phyloP scores from a whole-genome alignment of 2,329 filamentous ascomycete genomes.

The Calonectria henricotiae region DNA sequence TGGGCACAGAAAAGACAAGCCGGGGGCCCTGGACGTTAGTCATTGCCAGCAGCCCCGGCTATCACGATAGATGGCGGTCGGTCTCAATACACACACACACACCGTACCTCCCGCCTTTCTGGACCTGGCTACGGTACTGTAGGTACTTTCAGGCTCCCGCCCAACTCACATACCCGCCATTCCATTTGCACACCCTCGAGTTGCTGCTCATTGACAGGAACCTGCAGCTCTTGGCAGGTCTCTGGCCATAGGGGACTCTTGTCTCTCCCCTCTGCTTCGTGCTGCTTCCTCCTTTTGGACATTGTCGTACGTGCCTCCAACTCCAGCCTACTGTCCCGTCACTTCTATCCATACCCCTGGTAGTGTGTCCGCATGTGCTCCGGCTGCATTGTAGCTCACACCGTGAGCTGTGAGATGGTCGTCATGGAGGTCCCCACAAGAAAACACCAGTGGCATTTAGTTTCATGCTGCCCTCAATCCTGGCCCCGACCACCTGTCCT shows the following conservation, averaged over 20 bases:
- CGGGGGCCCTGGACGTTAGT: conserved; percentile 33
- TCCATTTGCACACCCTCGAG: conserved; percentile 25
- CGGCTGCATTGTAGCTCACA: conserved; percentile 48
- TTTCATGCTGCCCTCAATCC: conserved; percentile 41
- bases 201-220: conserved; percentile 32
- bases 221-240: conserved; percentile 37
- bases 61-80: conserved; percentile 25
- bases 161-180: conserved; percentile 42
- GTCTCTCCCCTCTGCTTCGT: conserved; percentile 40
- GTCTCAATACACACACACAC: not conserved
- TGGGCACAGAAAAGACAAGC: conserved; percentile 15
- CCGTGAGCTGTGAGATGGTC: conserved; percentile 34
- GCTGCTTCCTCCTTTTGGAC: conserved; percentile 46
- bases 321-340: conserved; percentile 35
- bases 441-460: conserved; percentile 45
- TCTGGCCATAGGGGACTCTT: conserved; percentile 36
- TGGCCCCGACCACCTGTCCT: conserved; percentile 38
- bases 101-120: not conserved
- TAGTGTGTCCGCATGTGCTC: conserved; percentile 46
- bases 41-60: conserved; percentile 39
- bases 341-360: conserved; percentile 32
- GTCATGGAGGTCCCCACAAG: conserved; percentile 43
- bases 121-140: not conserved
- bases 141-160: not conserved
- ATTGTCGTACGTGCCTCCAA: conserved; percentile 41